Base-by-base conservation (phyloP, 129 eudicot genomes). In the Tagetes patula region DNA sequence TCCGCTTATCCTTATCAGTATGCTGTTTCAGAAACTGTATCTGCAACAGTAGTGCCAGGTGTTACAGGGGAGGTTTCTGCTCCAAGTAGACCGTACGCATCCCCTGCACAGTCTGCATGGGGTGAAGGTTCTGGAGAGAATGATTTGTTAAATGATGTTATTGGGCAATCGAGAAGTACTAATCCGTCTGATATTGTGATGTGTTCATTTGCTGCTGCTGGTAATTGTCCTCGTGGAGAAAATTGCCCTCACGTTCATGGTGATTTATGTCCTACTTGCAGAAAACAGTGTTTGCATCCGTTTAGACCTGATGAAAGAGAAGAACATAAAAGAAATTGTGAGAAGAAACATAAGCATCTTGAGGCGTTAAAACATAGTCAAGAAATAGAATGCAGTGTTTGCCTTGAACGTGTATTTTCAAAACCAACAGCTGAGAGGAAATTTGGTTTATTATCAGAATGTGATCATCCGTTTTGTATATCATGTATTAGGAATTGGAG, bases 401-500 rank as follows among this genome's bases (percentile, higher is more conserved):
- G 98, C 72, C 90, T 94, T 72, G 98, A 94, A 78, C 87, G 89
- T 73, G 96, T 94, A 41, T 84, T 87, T 59, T 73, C 82, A 45
- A 94, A 94, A 63, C 86, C 91, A 36, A 81, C 89, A 42, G 81
- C 92, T 48, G 98, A 94, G 67, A 65, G 96, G 33, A 94, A 94
- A 59, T 94, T 94, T 67, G 98, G 98, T 41, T 64, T 94, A 63
- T 77, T 94, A 1, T 90, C 96, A 31, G 98, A 94, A 78, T 94
- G 98, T 69, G 96, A 94, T 82, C 98, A 94, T 78, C 93, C 96
- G 12, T 94, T 94, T 78, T 94, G 98, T 81, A 77, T 94, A 50
- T 79, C 92, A 6, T 94, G 98, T 53, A 94, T 94, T 69, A 87
- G 98, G 84, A 86, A 84, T 78, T 94, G 96, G 98, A 89, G 98